phyloP scores from a whole-genome alignment of 768 basidiomycete species.

The Crucibulum laeve region DNA sequence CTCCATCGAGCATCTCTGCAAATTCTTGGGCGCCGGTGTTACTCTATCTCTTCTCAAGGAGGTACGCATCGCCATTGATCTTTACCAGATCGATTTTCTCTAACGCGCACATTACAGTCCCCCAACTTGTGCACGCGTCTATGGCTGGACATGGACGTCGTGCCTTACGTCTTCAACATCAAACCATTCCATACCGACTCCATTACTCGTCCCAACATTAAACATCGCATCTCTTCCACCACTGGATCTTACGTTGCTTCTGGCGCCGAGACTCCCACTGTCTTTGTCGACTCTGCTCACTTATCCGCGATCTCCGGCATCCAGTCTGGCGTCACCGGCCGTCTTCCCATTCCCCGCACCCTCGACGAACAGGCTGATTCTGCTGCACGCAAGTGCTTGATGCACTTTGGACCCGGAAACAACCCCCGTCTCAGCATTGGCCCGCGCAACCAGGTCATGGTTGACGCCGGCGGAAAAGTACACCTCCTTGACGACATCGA shows the following conservation, averaged over 20 bases:
- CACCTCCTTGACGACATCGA: conserved; percentile 81
- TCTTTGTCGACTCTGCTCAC: conserved; percentile 58
- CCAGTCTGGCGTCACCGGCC: conserved; percentile 44
- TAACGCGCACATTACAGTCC: conserved; percentile 32
- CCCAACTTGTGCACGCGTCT: conserved; percentile 84
- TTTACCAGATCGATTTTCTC: conserved; percentile 11
- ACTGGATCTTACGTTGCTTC: conserved; percentile 76
- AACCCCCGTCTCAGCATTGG: conserved; percentile 82
- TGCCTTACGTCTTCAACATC: conserved; percentile 84
- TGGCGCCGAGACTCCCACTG: conserved; percentile 71
- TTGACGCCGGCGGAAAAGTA: conserved; percentile 84
- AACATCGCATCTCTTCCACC: conserved; percentile 78
- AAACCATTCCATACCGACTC: conserved; percentile 81
- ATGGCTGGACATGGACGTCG: conserved; percentile 80
- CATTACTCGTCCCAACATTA: conserved; percentile 71
- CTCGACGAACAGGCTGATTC: conserved; percentile 85
- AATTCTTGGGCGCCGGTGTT: conserved; percentile 82
- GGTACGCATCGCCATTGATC: conserved; percentile 29
- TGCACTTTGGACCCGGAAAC: conserved; percentile 80
- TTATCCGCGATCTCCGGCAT: conserved; percentile 36
- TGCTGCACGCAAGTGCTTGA: conserved; percentile 78
- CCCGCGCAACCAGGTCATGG: conserved; percentile 81
- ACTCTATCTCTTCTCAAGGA: conserved; percentile 68
- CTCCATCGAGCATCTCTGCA: conserved; percentile 74
- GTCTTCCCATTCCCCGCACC: conserved; percentile 70